Conservation (phyloP, 2,329 filamentous ascomycete genomes). For the Pseudogymnoascus sp. region DNA sequence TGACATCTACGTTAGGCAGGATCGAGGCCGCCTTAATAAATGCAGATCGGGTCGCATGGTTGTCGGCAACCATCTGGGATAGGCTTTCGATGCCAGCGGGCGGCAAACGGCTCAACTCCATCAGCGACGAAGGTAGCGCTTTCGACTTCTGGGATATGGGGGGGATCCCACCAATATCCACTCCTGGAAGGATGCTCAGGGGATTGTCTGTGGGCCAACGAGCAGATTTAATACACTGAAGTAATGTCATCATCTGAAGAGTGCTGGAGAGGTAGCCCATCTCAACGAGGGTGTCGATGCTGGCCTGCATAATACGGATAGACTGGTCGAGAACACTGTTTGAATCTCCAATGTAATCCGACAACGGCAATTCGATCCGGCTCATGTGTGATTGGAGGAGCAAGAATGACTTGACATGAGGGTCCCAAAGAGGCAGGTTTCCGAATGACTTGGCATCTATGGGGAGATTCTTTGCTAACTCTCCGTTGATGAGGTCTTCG, state of each 20-base stretch:
- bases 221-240: conserved; percentile 89
- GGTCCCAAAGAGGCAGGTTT: conserved; percentile 91
- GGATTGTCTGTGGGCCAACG: conserved; percentile 82
- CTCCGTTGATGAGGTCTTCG: conserved; percentile 92
- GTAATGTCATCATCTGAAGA: conserved; percentile 71
- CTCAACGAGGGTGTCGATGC: conserved; percentile 88
- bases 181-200: conserved; percentile 70
- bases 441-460: conserved; percentile 44
- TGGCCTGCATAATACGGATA: conserved; percentile 93
- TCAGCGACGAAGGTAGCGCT: conserved; percentile 13
- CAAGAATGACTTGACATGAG: conserved; percentile 92
- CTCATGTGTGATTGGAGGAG: conserved; percentile 93
- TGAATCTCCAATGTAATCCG: conserved; percentile 95
- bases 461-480: conserved; percentile 76
- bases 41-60: conserved; percentile 18
- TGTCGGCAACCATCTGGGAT: conserved; percentile 39
- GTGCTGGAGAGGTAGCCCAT: conserved; percentile 74
- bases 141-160: not conserved
- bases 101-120: conserved; percentile 16
- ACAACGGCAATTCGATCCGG: conserved; percentile 84
- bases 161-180: conserved; percentile 40
- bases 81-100: conserved; percentile 29
- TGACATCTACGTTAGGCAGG: conserved; percentile 63
- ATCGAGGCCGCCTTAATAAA: conserved; percentile 53
- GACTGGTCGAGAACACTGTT: conserved; percentile 85